These are phyloP conservation scores for Aspergillus cejpii DNA, from an alignment of 2,329 filamentous ascomycete species.

Conservation along the genomic window DNA sequence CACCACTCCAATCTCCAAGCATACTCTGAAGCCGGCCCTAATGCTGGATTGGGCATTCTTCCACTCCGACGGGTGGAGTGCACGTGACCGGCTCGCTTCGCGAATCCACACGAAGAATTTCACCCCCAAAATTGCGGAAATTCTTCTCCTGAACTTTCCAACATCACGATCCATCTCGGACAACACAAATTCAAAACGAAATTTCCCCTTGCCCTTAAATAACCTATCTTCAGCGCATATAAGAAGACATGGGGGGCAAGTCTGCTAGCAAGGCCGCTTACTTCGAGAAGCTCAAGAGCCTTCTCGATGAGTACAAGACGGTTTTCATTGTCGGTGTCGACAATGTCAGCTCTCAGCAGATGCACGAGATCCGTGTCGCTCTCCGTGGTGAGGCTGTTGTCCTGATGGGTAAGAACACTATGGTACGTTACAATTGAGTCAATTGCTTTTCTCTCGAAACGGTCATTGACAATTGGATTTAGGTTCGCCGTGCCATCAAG, in stretches of 20 bases:
- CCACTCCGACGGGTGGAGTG: slow-evolving; percentile 3
- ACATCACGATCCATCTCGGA: slow-evolving; percentile 23
- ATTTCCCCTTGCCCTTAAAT: slow-evolving; percentile 82
- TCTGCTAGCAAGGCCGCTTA: slow-evolving; percentile 87
- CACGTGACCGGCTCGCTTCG: slow-evolving; percentile 36
- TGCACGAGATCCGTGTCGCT: slow-evolving; percentile 97
- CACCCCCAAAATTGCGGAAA: slow-evolving; percentile 20
- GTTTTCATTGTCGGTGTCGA: slow-evolving; percentile 97
- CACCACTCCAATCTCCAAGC: background rate
- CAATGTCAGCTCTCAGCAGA: slow-evolving; percentile 99
- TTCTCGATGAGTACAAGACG: slow-evolving; percentile 93
- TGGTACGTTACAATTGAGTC: slow-evolving; percentile 55
- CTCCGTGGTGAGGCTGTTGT: slow-evolving; percentile 90
- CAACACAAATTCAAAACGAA: slow-evolving; percentile 21
- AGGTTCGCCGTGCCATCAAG: slow-evolving; percentile 95
- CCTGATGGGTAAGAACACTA: slow-evolving; percentile 99
- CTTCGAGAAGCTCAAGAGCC: slow-evolving; percentile 98
- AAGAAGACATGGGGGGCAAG: slow-evolving; percentile 99
- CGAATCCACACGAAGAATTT: slow-evolving; percentile 36
- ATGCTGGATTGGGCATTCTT: background rate
- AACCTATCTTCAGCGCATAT: slow-evolving; percentile 81
- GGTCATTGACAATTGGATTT: slow-evolving; percentile 11
- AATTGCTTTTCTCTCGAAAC: background rate
- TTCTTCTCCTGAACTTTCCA: slow-evolving; percentile 16
- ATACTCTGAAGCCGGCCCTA: background rate